Conservation (phyloP, 179 eudicot genomes). For the Carnegiea gigantea region DNA sequence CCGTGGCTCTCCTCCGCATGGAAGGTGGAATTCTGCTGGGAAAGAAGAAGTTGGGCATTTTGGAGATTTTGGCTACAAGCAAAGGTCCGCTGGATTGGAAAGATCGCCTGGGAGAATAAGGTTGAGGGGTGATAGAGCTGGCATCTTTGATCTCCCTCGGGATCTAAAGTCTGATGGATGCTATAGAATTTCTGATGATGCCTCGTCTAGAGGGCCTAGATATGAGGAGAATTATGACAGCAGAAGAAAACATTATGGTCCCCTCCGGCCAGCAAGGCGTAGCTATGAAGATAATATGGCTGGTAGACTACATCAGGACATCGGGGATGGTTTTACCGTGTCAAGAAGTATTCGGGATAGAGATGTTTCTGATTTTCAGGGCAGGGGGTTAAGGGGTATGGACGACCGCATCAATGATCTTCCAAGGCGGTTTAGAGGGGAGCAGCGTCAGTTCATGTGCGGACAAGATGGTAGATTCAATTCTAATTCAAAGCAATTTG, state of each 20-base stretch:
- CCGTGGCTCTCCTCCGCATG: constrained; percentile 30
- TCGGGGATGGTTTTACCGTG: constrained; percentile 24
- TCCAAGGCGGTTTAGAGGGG: constrained; percentile 36
- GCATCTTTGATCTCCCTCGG: constrained; percentile 19
- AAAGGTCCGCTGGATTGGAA: constrained; percentile 17
- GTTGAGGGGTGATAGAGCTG: constrained; percentile 29
- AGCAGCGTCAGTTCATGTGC: constrained; percentile 15
- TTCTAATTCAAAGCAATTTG: constrained; percentile 5
- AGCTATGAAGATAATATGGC: constrained; percentile 30
- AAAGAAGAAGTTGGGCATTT: constrained; percentile 32
- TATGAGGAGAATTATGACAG: constrained; percentile 33
- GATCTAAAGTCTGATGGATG: constrained; percentile 29
- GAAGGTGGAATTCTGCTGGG: constrained; percentile 28
- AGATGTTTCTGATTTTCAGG: constrained; percentile 31
- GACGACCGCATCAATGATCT: constrained; percentile 30
- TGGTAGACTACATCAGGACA: constrained; percentile 28
- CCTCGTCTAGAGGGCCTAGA: constrained; percentile 26
- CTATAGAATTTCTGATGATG: constrained; percentile 32
- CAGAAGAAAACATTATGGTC: constrained; percentile 32
- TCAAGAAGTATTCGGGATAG: constrained; percentile 23
- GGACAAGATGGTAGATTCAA: constrained; percentile 29
- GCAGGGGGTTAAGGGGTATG: constrained; percentile 30
- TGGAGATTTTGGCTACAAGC: constrained; percentile 34
- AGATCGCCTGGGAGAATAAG: constrained; percentile 34
- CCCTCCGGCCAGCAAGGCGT: constrained; percentile 28